Conservation (phyloP, 176 grass and related monocot species). For the Ampelocalamus luodianensis region DNA sequence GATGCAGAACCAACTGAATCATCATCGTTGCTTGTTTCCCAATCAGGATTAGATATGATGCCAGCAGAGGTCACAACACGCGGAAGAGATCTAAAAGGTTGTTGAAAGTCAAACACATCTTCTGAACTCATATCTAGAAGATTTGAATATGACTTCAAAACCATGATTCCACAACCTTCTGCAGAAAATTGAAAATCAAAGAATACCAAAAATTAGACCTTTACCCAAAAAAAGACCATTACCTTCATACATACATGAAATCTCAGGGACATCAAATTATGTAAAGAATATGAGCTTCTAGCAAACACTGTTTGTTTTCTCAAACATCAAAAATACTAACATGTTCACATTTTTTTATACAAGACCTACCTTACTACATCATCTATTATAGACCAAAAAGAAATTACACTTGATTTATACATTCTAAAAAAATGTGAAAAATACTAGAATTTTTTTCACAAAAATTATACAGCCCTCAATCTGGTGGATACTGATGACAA, state of each 20-base stretch:
- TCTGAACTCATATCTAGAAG: slow-evolving; percentile 57
- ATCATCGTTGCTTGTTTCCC: slow-evolving; percentile 41
- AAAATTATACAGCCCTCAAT: not conserved
- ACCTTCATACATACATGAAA: not conserved
- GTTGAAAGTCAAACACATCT: slow-evolving; percentile 52
- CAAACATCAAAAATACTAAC: slow-evolving; percentile 19
- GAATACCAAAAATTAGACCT: slow-evolving; percentile 31
- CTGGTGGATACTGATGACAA: not conserved
- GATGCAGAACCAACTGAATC: slow-evolving; percentile 42
- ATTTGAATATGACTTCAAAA: slow-evolving; percentile 69
- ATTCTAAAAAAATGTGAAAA: not conserved
- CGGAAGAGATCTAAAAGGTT: slow-evolving; percentile 60
- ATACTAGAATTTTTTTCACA: not conserved
- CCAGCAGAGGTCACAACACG: slow-evolving; percentile 50
- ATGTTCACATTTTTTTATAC: not conserved
- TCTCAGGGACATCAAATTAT: slow-evolving; percentile 5
- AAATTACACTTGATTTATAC: not conserved
- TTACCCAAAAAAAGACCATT: not conserved
- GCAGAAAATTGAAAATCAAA: not conserved
- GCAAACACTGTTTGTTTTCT: not conserved
- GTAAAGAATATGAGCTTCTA: slow-evolving; percentile 5
- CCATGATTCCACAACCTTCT: slow-evolving; percentile 51
- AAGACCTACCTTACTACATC: not conserved
- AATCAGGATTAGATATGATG: slow-evolving; percentile 55
- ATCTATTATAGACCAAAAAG: not conserved